Evolutionary conservation across 768 basidiomycete species (phyloP), one percentile per base, ranked within the genome.

Genomic region (Sporobolomyces pararoseus): DNA sequence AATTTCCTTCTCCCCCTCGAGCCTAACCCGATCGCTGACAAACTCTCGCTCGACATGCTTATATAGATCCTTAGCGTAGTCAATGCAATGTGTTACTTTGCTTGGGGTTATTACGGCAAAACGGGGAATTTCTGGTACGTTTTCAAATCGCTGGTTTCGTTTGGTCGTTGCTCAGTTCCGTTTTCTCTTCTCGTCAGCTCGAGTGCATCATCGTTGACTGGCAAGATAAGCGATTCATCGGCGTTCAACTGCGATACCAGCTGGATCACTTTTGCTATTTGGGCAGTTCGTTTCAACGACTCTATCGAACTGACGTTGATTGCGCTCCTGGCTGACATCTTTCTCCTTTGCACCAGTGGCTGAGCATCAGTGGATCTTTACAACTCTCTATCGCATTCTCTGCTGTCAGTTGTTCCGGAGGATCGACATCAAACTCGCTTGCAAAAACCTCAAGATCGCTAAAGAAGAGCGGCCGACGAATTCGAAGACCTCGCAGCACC

Each of bases 371-470:
- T 12, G 55, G 55, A 16, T 42, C 44, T 3, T 39, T 64, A 32
- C 68, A 69, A 50, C 50, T 69, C 19, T 35, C 50, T 19, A 39
- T 64, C 50, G 62, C 63, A 12, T 21, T 51, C 50, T 46, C 50
- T 0, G 63, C 68, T 12, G n/a, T 47, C 39, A 27, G 16, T 32
- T 47, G 29, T n/a, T 6, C 21, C 13, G 55, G 54, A n/a, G 25
- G 12, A 10, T 23, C 17, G 3, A 4, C 35, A 5, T 19, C 54
- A 13, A 29, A 63, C 14, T 35, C 55, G 19, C 68, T 69, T 12
- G 55, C 46, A 37, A 59, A 59, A 39, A 32, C 31, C 21, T 16
- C 27, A 13, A 27, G 42, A 27, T 17, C 42, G 39, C 25, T 29
- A 7, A 27, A 7, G 34, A 42, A 58, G 25, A 42, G 4, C 21